Percentiles rank a stretch among this genome's conserved stretches.
These are phyloP conservation scores for Diutina ranongensis DNA, from an alignment of 1,139 yeast species.

Conservation along the genomic window DNA sequence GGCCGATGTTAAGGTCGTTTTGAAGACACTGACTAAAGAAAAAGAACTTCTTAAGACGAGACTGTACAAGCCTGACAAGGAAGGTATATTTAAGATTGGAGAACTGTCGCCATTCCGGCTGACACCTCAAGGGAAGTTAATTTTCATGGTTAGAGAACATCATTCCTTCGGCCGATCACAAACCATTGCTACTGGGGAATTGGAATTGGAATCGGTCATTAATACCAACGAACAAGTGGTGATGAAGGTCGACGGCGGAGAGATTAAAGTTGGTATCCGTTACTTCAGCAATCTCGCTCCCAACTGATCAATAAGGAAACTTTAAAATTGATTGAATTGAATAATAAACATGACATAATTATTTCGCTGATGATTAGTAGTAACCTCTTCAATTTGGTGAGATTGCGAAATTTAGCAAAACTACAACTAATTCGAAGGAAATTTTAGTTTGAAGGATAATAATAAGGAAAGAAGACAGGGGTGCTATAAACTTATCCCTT, in stretches of 20 bases:
- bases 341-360: no score
- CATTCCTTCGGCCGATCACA: conserved; percentile 66
- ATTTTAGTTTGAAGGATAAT: no score
- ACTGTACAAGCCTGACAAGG: conserved; percentile 36
- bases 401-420: no score
- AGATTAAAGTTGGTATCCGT: conserved; percentile 19
- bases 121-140: conserved; percentile 43
- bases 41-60: conserved; percentile 61
- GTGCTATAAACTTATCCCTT: not conserved
- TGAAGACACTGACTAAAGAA: conserved; percentile 39
- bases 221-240: conserved; percentile 22
- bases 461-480: no score
- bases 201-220: conserved; percentile 27
- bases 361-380: no score
- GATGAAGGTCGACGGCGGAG: conserved; percentile 19
- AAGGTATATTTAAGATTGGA: conserved; percentile 40
- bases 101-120: conserved; percentile 64
- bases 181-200: conserved; percentile 46
- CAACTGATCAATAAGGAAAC: no score
- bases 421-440: no score
- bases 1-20: conserved; percentile 39
- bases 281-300: conserved; percentile 10
- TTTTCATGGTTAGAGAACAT: conserved; percentile 51
- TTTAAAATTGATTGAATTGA: no score
- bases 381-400: no score